These are phyloP conservation scores for Fusarium brevicatenulatum DNA, from an alignment of 2,329 filamentous ascomycete genomes.

Conservation along the genomic window DNA sequence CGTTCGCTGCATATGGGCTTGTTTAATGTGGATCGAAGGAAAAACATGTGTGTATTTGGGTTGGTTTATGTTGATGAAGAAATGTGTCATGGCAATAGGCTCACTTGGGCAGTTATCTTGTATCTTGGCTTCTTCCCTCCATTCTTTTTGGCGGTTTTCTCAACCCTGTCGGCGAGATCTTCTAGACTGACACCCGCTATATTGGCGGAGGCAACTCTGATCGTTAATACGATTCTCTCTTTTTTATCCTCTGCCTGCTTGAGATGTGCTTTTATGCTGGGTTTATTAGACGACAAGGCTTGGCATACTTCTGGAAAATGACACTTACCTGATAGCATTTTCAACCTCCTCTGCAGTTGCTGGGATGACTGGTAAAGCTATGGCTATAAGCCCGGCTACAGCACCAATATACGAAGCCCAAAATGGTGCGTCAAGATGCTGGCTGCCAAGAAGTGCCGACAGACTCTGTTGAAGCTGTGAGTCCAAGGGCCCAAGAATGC, in stretches of 20 bases:
- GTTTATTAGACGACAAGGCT: slow-evolving; percentile 29
- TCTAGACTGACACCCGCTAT: slow-evolving; percentile 47
- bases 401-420: slow-evolving; percentile 66
- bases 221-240: slow-evolving; percentile 50
- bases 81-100: slow-evolving; percentile 36
- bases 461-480: slow-evolving; percentile 55
- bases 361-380: slow-evolving; percentile 56
- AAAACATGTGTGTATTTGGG: slow-evolving; percentile 22
- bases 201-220: slow-evolving; percentile 47
- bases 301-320: background rate
- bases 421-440: slow-evolving; percentile 55
- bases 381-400: slow-evolving; percentile 56
- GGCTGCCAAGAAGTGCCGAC: slow-evolving; percentile 53
- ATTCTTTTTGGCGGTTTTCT: slow-evolving; percentile 49
- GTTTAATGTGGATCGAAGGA: slow-evolving; percentile 12
- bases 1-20: slow-evolving; percentile 23
- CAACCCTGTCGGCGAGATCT: slow-evolving; percentile 49
- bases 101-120: slow-evolving; percentile 48
- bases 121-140: slow-evolving; percentile 46
- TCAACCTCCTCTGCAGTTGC: slow-evolving; percentile 48
- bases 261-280: slow-evolving; percentile 47
- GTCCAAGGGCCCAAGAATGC: slow-evolving; percentile 63
- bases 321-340: slow-evolving; percentile 54
- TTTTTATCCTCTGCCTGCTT: slow-evolving; percentile 48
- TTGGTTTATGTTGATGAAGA: slow-evolving; percentile 24